phyloP scores from a whole-genome alignment of 108 stramenopile species.

The Skeletonema tropicum region DNA sequence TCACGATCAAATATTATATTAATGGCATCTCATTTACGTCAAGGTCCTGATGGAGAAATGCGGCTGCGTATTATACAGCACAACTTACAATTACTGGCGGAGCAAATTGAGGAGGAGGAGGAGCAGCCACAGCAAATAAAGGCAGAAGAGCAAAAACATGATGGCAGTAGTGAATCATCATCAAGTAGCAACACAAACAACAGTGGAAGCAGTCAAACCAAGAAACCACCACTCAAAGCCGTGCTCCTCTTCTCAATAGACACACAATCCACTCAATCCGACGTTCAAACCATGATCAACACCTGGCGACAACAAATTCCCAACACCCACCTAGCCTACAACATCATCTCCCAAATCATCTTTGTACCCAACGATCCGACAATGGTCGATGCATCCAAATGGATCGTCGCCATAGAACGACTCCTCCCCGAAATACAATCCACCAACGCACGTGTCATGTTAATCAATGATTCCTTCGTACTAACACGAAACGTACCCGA shows the following conservation, averaged over 20 bases:
- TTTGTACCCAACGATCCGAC: constrained; percentile 35
- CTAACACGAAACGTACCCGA: constrained; percentile 16
- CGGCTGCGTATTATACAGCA: constrained; percentile 39
- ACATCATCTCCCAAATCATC: constrained; percentile 11
- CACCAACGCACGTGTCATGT: constrained; percentile 25
- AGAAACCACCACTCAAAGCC: constrained; percentile 18
- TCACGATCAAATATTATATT: constrained; percentile 16
- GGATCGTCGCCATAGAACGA: constrained; percentile 20
- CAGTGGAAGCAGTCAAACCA: neutral
- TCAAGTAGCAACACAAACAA: constrained; percentile 6
- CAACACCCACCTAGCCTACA: neutral
- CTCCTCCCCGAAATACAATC: constrained; percentile 19
- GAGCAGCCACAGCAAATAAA: neutral
- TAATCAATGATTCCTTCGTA: constrained; percentile 42
- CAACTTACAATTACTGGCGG: constrained; percentile 27
- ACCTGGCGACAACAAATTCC: constrained; percentile 8
- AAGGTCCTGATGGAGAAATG: constrained; percentile 27
- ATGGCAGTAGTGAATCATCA: neutral
- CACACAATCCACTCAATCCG: neutral
- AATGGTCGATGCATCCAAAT: constrained; percentile 44
- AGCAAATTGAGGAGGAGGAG: neutral
- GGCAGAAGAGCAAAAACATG: neutral
- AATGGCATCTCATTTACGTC: constrained; percentile 43
- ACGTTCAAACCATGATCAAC: constrained; percentile 14
- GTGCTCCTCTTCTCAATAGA: constrained; percentile 34